phyloP scores from a whole-genome alignment of 306 rosid genomes.

The Begonia peltatifolia region DNA sequence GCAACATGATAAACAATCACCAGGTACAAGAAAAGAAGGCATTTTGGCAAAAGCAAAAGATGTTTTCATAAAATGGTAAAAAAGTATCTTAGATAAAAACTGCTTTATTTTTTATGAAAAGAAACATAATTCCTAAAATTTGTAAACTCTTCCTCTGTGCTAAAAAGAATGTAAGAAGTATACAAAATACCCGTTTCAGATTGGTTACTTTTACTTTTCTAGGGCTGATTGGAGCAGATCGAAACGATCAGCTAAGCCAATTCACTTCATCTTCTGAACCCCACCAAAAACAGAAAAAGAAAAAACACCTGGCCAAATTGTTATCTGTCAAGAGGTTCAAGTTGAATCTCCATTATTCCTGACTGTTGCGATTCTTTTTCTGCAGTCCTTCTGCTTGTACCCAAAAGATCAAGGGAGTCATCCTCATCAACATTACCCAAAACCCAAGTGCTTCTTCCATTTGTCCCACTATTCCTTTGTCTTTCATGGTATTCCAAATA shows the following conservation, averaged over 20 bases:
- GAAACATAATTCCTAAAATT: neutral
- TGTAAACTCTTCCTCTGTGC: constrained; percentile 7
- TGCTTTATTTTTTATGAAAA: neutral
- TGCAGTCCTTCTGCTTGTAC: constrained; percentile 23
- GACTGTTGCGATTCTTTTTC: constrained; percentile 35
- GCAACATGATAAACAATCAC: too few relatives aligned
- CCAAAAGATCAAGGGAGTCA: constrained; percentile 69
- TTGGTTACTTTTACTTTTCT: constrained; percentile 6
- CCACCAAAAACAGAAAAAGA: neutral
- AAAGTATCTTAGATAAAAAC: neutral
- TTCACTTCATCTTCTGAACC: neutral
- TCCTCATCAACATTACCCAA: constrained; percentile 69
- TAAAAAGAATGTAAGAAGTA: constrained; percentile 16
- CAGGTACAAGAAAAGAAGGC: too few relatives aligned
- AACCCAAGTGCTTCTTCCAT: constrained; percentile 79
- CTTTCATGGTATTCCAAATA: constrained; percentile 51
- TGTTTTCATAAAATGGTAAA: too few relatives aligned
- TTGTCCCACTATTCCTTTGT: constrained; percentile 17
- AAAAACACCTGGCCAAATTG: constrained; percentile 15
- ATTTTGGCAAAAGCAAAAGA: too few relatives aligned
- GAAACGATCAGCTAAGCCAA: neutral
- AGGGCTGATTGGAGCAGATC: constrained; percentile 2
- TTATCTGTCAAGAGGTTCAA: constrained; percentile 75
- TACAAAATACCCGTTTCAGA: constrained; percentile 10
- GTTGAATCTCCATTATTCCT: constrained; percentile 70